Conservation (phyloP, 2,329 filamentous ascomycete genomes). For the Clonostachys sp. region DNA sequence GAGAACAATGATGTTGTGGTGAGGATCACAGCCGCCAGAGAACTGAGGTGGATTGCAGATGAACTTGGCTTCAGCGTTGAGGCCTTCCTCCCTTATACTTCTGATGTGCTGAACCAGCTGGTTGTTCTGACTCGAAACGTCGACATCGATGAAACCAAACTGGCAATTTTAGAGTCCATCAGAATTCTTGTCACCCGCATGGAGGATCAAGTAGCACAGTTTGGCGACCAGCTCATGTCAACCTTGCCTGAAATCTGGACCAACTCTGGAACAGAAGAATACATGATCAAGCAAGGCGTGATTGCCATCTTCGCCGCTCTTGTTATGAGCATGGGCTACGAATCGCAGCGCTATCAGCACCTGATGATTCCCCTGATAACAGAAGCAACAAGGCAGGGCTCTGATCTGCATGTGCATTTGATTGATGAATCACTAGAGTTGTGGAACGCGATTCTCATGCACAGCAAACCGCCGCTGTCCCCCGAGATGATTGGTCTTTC, state of each 20-base stretch:
- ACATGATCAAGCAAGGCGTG: slow-evolving; percentile 91
- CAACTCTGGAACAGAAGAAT: slow-evolving; percentile 72
- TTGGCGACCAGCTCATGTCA: slow-evolving; percentile 76
- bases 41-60: slow-evolving; percentile 75
- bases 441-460: slow-evolving; percentile 71
- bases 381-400: slow-evolving; percentile 72
- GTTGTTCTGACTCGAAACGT: slow-evolving; percentile 77
- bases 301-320: slow-evolving; percentile 80
- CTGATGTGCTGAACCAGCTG: slow-evolving; percentile 66
- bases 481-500: slow-evolving; percentile 59
- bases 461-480: slow-evolving; percentile 58
- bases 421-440: slow-evolving; percentile 90
- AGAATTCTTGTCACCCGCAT: slow-evolving; percentile 75
- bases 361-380: slow-evolving; percentile 79
- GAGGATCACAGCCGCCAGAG: slow-evolving; percentile 81
- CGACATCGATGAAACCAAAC: slow-evolving; percentile 81
- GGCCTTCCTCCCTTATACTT: slow-evolving; percentile 72
- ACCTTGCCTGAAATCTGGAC: slow-evolving; percentile 82
- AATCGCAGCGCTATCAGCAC: slow-evolving; percentile 73
- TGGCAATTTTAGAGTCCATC: slow-evolving; percentile 84
- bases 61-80: slow-evolving; percentile 77
- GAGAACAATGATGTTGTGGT: slow-evolving; percentile 86
- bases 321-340: slow-evolving; percentile 77
- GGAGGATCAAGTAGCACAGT: slow-evolving; percentile 64
- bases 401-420: slow-evolving; percentile 73